Base-by-base conservation (phyloP, 768 basidiomycete species). In the Russula compacta region DNA sequence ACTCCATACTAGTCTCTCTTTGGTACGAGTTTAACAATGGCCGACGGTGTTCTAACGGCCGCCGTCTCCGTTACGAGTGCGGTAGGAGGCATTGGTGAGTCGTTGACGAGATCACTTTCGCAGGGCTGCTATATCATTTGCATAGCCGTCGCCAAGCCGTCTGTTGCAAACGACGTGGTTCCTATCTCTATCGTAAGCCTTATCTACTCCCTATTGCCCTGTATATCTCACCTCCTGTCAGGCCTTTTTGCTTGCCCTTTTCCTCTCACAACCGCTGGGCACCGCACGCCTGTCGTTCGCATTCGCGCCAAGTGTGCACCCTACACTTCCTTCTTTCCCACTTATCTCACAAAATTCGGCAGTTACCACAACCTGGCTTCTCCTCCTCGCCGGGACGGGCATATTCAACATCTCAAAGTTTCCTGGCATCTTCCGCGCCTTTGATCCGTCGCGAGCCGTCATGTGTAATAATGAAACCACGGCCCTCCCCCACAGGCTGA, bases 61-160 rank as follows among this genome's bases (percentile, higher is more conserved):
- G 84, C 86, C 6, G 85, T 87, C 6, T 84, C 83, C 0, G 82
- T 87, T 8, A 84, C 83, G 0, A 83, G 81, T 42, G 85, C 85
- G 5, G 83, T 87, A 2, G 80, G 75, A 15, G 86, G 87, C n/a
- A 83, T 88, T 60, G 66, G 66, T 61, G 48, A 38, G 59, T 46
- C 15, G 7, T 8, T 19, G n/a, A 39, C 44, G 9, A 19, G n/a
- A 10, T 21, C 15, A 2, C 7, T 6, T 33, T n/a, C 10, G 10
- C 14, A 3, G 15, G 56, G 11, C 4, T 6, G 12, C 38, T 53
- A 15, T 57, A 52, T 35, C 29, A 9, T n/a, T 19, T 19, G 6
- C 6, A 24, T 38, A 66, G 83, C 77, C 0, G 80, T 86, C 14
- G 84, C 83, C 9, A 79, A 80, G 47, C 75, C 81, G 0, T 73